phyloP scores from a whole-genome alignment of 306 rosid species.

The Vigna hirtella region DNA sequence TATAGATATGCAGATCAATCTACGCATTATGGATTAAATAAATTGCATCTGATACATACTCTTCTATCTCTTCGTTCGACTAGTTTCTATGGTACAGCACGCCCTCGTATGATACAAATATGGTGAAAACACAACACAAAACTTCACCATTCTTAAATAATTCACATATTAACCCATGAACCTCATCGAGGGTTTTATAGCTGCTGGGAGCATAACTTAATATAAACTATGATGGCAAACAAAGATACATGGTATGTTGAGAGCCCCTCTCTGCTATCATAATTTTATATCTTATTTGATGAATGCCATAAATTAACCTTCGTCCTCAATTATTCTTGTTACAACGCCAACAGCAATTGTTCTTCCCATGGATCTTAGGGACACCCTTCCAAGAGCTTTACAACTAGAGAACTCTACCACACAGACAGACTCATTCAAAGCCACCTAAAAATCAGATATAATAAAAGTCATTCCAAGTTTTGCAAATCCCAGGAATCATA shows the following conservation, averaged over 20 bases:
- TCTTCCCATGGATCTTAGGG: conserved; percentile 81
- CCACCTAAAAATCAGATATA: conserved; percentile 63
- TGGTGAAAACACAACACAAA: conserved; percentile 42
- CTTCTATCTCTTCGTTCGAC: conserved; percentile 15
- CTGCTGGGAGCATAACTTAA: conserved; percentile 28
- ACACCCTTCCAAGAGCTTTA: conserved; percentile 87
- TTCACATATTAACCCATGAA: conserved; percentile 36
- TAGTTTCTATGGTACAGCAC: conserved; percentile 13
- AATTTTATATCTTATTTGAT: not conserved
- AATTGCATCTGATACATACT: conserved; percentile 13
- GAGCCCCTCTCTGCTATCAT: conserved; percentile 26
- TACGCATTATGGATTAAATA: conserved; percentile 31
- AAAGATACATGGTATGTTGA: conserved; percentile 16
- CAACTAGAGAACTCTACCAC: conserved; percentile 73
- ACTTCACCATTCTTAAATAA: conserved; percentile 40
- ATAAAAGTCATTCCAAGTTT: conserved; percentile 21
- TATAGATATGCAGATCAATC: not conserved
- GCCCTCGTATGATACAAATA: conserved; percentile 42
- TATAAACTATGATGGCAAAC: conserved; percentile 32
- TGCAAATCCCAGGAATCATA: not conserved
- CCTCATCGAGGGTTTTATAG: conserved; percentile 37
- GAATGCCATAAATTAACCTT: conserved; percentile 38
- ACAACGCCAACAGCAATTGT: conserved; percentile 87
- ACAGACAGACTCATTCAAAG: conserved; percentile 74
- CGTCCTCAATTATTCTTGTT: conserved; percentile 67